These are phyloP conservation scores for Litchi chinensis DNA, from an alignment of 345 rosid genomes.

Conservation along the genomic window DNA sequence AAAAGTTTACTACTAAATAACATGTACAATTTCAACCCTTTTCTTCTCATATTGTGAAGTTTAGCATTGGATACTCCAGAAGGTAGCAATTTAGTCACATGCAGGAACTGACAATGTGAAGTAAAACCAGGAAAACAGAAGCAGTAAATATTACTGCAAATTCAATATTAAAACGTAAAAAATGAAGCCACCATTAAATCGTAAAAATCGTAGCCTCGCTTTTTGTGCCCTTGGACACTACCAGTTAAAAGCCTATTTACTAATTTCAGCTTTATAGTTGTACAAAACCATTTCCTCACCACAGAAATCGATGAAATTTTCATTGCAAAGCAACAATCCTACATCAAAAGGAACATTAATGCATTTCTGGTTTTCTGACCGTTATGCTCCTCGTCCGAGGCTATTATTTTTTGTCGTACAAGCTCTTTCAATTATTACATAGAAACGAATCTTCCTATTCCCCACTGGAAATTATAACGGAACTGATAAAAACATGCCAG, in stretches of 20 bases:
- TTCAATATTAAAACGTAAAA: background rate
- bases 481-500: background rate
- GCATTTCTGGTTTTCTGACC: background rate
- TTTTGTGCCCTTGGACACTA: background rate
- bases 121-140: background rate
- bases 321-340: background rate
- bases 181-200: background rate
- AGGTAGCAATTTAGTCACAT: background rate
- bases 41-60: background rate
- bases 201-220: background rate
- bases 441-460: background rate
- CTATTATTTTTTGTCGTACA: background rate
- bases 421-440: background rate
- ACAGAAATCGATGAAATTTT: background rate
- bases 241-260: background rate
- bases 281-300: background rate
- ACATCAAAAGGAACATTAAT: background rate
- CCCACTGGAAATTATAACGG: background rate
- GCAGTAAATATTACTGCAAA: background rate
- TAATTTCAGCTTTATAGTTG: background rate
- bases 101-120: background rate
- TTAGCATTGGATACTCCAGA: background rate
- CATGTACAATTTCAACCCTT: background rate
- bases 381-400: background rate
- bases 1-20: no score